A percentile compares a stretch with the other conserved stretches of the same genome.
Evolutionary conservation across 1,284 basidiomycete species (phyloP).

Genomic region (Trametes versicolor): DNA sequence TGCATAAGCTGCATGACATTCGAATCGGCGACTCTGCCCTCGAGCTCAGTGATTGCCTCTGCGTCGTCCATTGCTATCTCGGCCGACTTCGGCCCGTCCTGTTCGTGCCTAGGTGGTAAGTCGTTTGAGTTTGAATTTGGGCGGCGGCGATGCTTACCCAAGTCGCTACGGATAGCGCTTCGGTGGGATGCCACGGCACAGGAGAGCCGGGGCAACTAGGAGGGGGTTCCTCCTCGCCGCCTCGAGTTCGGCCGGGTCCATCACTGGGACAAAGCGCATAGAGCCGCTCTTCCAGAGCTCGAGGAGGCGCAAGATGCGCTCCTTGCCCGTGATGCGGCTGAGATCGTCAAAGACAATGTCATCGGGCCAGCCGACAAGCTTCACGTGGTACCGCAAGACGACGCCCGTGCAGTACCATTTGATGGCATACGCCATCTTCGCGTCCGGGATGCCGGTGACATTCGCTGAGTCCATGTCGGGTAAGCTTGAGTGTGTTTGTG

Average conservation of each 20-base stretch:
- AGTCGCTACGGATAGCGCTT: neutral
- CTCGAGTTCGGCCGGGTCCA: neutral
- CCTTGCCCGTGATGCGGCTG: neutral
- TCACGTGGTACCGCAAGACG: neutral
- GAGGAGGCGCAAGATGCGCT: neutral
- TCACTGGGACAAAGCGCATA: neutral
- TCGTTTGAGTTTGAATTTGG: neutral
- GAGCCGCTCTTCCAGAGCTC: neutral
- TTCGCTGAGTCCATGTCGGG: too few relatives aligned
- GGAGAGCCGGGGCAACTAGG: neutral
- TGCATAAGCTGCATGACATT: too few relatives aligned
- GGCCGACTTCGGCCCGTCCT: neutral
- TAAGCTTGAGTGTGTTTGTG: too few relatives aligned
- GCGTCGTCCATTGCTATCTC: neutral
- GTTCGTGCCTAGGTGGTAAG: neutral
- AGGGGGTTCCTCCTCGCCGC: slow-evolving; percentile 1
- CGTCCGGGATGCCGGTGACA: neutral
- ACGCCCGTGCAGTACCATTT: neutral
- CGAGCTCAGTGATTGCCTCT: neutral
- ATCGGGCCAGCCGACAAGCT: neutral
- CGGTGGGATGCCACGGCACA: neutral
- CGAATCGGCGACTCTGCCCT: too few relatives aligned
- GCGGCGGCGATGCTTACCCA: neutral
- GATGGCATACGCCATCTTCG: neutral
- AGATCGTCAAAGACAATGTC: neutral